Percentiles rank a stretch among this genome's conserved stretches.
phyloP scores from a whole-genome alignment of 345 rosid species.

The Populus alba region DNA sequence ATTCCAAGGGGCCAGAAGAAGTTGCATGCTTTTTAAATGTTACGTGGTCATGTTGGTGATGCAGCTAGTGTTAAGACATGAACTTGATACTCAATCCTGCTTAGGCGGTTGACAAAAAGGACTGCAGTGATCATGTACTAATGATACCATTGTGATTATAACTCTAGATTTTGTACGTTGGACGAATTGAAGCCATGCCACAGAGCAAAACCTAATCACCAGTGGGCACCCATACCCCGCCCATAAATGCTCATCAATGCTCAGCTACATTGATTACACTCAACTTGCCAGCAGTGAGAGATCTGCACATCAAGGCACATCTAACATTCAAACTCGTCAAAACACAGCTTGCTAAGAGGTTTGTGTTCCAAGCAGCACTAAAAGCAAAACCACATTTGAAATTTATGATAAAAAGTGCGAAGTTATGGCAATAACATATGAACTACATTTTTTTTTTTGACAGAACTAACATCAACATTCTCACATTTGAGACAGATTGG shows the following conservation, averaged over 20 bases:
- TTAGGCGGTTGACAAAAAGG: neutral
- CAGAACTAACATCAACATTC: neutral
- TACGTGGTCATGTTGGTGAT: no score
- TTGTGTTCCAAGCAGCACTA: no score
- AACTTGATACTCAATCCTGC: neutral
- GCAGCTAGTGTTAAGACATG: neutral
- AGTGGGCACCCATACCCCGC: neutral
- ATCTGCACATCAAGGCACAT: neutral
- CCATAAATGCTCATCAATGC: neutral
- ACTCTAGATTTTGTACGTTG: neutral
- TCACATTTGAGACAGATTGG: neutral
- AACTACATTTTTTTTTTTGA: neutral
- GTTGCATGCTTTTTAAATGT: no score
- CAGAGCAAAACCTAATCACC: neutral
- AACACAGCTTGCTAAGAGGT: neutral
- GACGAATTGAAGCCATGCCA: neutral
- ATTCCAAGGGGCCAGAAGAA: no score
- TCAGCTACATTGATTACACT: neutral
- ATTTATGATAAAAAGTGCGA: neutral
- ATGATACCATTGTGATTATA: neutral
- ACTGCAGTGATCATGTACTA: neutral
- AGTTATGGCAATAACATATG: neutral
- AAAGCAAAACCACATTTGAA: neutral
- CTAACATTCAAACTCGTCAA: no score
- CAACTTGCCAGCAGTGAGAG: neutral